Evolutionary conservation across 176 grass and related monocot species (phyloP), one percentile per base, ranked within the genome.

Genomic region (Aegilops umbellulata): DNA sequence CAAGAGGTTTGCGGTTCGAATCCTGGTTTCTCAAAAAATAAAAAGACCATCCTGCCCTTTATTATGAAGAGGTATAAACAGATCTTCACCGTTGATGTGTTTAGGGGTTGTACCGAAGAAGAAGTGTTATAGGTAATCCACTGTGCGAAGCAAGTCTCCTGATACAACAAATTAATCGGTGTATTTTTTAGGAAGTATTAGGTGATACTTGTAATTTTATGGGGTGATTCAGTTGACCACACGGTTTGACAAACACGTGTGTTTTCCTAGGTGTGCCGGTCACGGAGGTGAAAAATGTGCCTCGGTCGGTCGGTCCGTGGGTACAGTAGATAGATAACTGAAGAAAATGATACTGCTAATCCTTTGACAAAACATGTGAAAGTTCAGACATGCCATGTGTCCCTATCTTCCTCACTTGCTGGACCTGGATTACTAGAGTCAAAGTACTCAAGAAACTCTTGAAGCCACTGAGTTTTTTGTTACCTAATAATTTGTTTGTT

Each of bases 121-220:
- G n/a, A n/a, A n/a, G n/a, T n/a, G n/a, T n/a, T n/a, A n/a, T n/a
- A 73, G 55, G 80, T 83, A 57, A 74, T 34, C 67, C 19, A 49
- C 80, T 36, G 3, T n/a, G 80, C 31, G 13, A 47, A 36, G 30
- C 2, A 82, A 83, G 88, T 90, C 84, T 90, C 84, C 19, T 38
- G 11, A 46, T 46, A 74, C 79, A 79, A 83, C 74, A 79, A 87
- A 83, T 38, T 38, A 49, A 49, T 44, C 11, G 41, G 46, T 46
- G 42, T 16, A 47, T 53, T 17, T 5, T 53, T 17, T 5, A 19
- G 0, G 31, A 66, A 46, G 2, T 24, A 74, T 73, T 79, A 34
- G 57, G 31, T 17, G 10, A 41, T 6, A 71, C n/a, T n/a, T n/a
- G 34, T 24, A 38, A 71, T 71, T 39, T 26, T 27, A 0, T 83